A percentile compares a stretch with the other conserved stretches of the same genome.
These are phyloP conservation scores for Adansonia madagascariensis DNA, from an alignment of 441 rosid species.

Conservation along the genomic window DNA sequence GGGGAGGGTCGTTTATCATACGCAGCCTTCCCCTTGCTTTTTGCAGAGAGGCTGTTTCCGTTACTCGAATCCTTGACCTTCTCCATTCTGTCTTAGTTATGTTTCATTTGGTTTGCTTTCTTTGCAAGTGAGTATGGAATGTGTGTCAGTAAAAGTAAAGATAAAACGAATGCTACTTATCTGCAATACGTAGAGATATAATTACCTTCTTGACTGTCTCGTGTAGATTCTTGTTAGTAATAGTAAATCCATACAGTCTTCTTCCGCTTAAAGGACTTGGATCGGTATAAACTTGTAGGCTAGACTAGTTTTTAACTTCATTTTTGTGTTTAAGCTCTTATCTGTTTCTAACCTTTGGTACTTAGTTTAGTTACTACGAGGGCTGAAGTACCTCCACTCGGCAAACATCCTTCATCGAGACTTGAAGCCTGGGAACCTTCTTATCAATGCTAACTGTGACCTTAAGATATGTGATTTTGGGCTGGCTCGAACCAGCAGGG, in stretches of 20 bases:
- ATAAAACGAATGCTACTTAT: neutral
- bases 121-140: neutral
- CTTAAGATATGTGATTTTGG: constrained; percentile 68
- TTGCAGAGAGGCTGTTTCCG: neutral
- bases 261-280: constrained; percentile 2
- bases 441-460: constrained; percentile 56
- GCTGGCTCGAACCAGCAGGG: constrained; percentile 61
- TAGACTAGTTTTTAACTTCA: neutral
- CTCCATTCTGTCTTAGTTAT: neutral
- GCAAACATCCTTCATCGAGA: constrained; percentile 60
- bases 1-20: neutral
- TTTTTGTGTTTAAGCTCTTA: neutral
- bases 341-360: constrained; percentile 21
- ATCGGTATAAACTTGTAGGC: neutral
- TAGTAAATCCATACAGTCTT: constrained; percentile 8
- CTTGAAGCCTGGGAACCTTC: constrained; percentile 59
- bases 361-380: constrained; percentile 35
- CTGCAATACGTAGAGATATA: neutral
- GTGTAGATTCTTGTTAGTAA: neutral
- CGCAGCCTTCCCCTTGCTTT: neutral
- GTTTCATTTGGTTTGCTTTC: neutral
- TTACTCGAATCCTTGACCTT: neutral
- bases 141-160: neutral
- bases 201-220: neutral
- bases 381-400: constrained; percentile 62